Base-by-base conservation (phyloP, 1,139 yeast genomes). In the Nakaseomyces delphensis region DNA sequence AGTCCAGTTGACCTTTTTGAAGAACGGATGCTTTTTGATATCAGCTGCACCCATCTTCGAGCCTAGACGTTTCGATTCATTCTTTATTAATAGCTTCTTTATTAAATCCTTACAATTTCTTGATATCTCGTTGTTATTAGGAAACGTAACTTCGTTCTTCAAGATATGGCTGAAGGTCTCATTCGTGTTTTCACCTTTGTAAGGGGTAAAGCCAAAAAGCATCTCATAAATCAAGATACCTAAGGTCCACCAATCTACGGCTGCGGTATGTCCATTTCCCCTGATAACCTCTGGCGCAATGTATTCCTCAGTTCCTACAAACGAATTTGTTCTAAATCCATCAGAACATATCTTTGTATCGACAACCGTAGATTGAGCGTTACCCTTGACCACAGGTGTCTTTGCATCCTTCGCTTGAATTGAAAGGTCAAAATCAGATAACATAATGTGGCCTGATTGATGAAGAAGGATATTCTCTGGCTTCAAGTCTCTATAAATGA, bases 241-340 rank as follows among this genome's bases (percentile, higher is more conserved):
- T 47, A 91, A 68, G 0, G 98, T 91, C 98, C 98, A 91, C 98
- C 98, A 91, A 64, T 91, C 98, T n/a, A 91, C 98, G 0, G 97
- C 96, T 21, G 93, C 83, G 0, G 97, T 91, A 57, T 91, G 98
- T 1, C 98, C 98, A 52, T 89, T 85, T 2, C 97, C 97, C 56
- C 94, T 71, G 46, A 91, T 91, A 8, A 91, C 98, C 59, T 91
- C 98, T 0, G 98, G 98, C 0, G 98, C 98, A 56, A 91, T 87
- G 60, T 91, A 91, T 60, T 91, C 98, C 57, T 91, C 98, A 0
- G 98, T 91, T 1, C 98, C 98, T 23, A 91, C 98, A 70, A 91
- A 91, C 1, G 96, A 87, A 60, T 91, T 91, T 2, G 98, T 91
- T 55, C 98, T 71, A 65, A 91, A 91, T 18, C 96, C 95, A 55